A percentile compares a stretch with the other conserved stretches of the same genome.
phyloP scores from a whole-genome alignment of 148 eudicot species.

The Cornus kousa region DNA sequence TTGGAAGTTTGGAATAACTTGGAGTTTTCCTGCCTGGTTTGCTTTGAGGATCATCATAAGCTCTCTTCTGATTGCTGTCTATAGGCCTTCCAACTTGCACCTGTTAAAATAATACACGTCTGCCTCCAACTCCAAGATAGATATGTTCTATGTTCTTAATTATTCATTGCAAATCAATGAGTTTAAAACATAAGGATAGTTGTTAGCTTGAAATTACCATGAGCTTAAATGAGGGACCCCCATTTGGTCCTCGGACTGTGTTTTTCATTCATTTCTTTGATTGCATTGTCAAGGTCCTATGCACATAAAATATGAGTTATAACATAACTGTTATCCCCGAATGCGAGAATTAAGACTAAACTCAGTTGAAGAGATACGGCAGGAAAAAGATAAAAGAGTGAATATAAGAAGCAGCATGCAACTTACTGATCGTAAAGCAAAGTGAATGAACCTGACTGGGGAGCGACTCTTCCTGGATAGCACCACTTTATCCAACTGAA shows the following conservation, averaged over 20 bases:
- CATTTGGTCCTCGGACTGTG: constrained; percentile 42
- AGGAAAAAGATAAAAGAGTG: background rate
- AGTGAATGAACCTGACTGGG: constrained; percentile 65
- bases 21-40: constrained; percentile 24
- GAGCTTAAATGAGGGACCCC: constrained; percentile 41
- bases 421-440: constrained; percentile 47
- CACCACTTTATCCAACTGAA: constrained; percentile 73
- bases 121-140: background rate
- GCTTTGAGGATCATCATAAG: constrained; percentile 41
- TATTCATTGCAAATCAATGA: background rate
- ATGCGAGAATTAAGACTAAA: background rate
- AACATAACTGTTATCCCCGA: background rate
- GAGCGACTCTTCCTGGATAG: constrained; percentile 50
- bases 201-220: constrained; percentile 31
- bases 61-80: constrained; percentile 63
- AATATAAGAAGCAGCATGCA: background rate
- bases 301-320: background rate
- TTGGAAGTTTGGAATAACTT: constrained; percentile 28
- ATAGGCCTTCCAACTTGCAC: constrained; percentile 72
- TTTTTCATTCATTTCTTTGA: constrained; percentile 52
- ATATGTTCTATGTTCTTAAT: background rate
- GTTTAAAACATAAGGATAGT: background rate
- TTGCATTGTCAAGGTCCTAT: constrained; percentile 64
- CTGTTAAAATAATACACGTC: constrained; percentile 24
- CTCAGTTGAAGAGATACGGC: background rate